Base-by-base conservation (phyloP, 2,329 filamentous ascomycete species). In the Allantophomopsis lycopodina region DNA sequence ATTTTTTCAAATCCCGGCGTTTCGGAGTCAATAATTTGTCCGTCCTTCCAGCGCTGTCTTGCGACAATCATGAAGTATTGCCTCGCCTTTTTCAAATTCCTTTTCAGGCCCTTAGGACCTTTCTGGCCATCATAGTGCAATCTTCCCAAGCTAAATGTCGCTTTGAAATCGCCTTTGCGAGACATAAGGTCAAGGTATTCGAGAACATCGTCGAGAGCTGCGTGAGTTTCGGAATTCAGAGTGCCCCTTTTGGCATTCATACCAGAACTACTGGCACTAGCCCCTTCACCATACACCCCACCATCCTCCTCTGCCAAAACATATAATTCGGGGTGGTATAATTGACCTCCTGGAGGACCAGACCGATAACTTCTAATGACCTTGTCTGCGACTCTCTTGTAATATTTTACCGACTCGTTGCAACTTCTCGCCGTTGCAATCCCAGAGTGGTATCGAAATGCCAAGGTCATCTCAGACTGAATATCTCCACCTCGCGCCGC, bases 251-350 rank as follows among this genome's bases (percentile, higher is more conserved):
- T 73, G 4, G 87, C 86, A 55, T 94, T 88, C 41, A 74, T 70
- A 4, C 91, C 91, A 0, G 91, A 82, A 55, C 87, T 95, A 17
- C 81, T 80, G 32, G 81, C 84, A 55, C 89, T 96, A 11, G 91
- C 91, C 3, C 91, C 93, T 60, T 94, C 86, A 36, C 91, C 93
- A 56, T 95, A 98, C 6, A 94, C 82, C 34, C 91, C 91, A 7
- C 91, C 93, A 21, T 80, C 67, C 37, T 95, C 86, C 53, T 98
- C 93, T 3, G 87, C 84, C 51, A 95, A 83, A 41, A 85, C 76
- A 62, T 84, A 93, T 6, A 81, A 76, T 54, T 95, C 83, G 21
- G 75, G 72, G 2, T 80, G 68, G 68, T 93, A 79, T 23, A 73
- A 68, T 60, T 82, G 79, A 4, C 91, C 91, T 10, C 89, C 89